Evolutionary conservation across 768 basidiomycete species (phyloP).

Genomic region (Naganishia randhawae): DNA sequence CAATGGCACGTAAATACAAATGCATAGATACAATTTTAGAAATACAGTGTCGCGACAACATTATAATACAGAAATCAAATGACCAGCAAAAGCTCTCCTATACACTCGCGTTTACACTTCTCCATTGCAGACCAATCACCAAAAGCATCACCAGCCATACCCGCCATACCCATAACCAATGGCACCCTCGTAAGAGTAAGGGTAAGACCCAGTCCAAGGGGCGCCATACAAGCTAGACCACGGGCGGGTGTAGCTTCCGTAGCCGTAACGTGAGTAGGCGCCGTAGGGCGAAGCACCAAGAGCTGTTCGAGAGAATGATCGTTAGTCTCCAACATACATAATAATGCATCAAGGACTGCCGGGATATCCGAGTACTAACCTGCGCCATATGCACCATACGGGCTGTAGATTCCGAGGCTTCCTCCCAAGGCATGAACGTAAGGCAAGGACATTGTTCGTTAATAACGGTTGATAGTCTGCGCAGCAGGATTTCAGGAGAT

Average conservation of each 20-base stretch:
- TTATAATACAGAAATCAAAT: no score
- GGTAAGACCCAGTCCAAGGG: neutral
- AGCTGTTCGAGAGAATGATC: no score
- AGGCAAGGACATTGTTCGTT: neutral
- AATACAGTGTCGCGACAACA: no score
- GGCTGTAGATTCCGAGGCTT: neutral
- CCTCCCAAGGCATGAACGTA: neutral
- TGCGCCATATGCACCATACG: neutral
- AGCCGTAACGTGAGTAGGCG: constrained; percentile 10
- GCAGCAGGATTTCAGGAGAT: neutral
- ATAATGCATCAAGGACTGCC: neutral
- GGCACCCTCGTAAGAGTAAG: neutral
- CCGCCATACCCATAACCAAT: neutral
- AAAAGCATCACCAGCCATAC: neutral
- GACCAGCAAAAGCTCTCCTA: no score
- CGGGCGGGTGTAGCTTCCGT: neutral
- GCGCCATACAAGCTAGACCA: neutral
- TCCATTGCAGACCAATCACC: neutral
- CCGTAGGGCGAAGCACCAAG: neutral
- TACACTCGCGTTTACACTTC: no score
- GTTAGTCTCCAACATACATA: no score
- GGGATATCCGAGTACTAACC: neutral
- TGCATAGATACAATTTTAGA: no score
- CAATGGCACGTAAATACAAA: neutral
- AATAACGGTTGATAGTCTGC: neutral